Conservation (phyloP, 306 rosid species). For the Ormosia semicastrata region DNA sequence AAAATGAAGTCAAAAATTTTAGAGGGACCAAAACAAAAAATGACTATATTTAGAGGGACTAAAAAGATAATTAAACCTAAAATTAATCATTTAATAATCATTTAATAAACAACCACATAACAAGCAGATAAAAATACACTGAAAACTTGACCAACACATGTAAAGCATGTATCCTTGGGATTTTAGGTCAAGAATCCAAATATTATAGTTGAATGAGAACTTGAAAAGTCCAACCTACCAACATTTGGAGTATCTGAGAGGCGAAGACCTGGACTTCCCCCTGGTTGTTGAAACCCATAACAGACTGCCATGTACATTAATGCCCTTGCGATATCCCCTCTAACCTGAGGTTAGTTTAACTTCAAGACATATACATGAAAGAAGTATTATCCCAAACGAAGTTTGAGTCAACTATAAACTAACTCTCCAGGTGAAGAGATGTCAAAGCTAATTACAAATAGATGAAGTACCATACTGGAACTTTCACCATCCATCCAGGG, state of each 20-base stretch:
- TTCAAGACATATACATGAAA: slow-evolving; percentile 4
- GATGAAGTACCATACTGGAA: background rate
- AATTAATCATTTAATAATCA: background rate
- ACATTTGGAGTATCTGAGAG: slow-evolving; percentile 65
- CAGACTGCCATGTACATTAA: slow-evolving; percentile 77
- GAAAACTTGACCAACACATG: background rate
- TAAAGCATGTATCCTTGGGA: background rate
- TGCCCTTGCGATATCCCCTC: slow-evolving; percentile 83
- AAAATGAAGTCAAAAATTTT: no score
- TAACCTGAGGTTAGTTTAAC: slow-evolving; percentile 49
- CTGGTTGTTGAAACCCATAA: slow-evolving; percentile 56
- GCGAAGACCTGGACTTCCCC: slow-evolving; percentile 48
- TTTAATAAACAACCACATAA: background rate
- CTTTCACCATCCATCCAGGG: background rate
- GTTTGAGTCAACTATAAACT: background rate
- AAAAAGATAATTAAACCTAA: no score
- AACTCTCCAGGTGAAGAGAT: background rate
- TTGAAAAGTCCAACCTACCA: slow-evolving; percentile 43
- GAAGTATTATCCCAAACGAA: background rate
- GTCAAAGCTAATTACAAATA: background rate
- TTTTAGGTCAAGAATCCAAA: background rate
- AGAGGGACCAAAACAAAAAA: no score
- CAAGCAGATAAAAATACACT: background rate
- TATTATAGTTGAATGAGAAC: background rate
- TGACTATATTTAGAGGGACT: no score